phyloP scores from a whole-genome alignment of 192 early-diverging fungal genomes.

The Podila minutissima region DNA sequence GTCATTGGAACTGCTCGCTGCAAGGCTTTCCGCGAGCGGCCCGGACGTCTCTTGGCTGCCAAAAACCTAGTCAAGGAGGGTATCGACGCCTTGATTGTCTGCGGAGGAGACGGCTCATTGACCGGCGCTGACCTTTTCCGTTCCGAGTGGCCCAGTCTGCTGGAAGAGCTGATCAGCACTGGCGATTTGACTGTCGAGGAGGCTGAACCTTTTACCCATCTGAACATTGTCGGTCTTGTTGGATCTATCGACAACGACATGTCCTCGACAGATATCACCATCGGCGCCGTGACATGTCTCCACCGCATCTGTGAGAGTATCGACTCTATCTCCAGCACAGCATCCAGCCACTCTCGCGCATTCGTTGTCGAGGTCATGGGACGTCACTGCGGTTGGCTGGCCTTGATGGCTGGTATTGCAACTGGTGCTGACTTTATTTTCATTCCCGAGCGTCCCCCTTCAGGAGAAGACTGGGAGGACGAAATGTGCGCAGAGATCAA shows the following conservation, averaged over 20 bases:
- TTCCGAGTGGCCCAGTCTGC: constrained; percentile 88
- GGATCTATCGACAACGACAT: constrained; percentile 98
- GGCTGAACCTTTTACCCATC: constrained; percentile 65
- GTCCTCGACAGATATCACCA: constrained; percentile 91
- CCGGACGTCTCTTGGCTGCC: constrained; percentile 85
- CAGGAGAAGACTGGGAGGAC: constrained; percentile 86
- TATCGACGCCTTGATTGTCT: constrained; percentile 94
- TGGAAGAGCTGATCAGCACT: constrained; percentile 75
- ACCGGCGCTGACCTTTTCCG: constrained; percentile 95
- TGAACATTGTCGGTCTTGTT: constrained; percentile 97
- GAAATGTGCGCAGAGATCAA: constrained; percentile 82
- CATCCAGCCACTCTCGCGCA: constrained; percentile 93
- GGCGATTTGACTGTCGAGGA: constrained; percentile 65
- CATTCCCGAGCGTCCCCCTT: constrained; percentile 93
- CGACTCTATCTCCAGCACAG: constrained; percentile 92
- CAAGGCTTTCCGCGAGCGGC: constrained; percentile 82
- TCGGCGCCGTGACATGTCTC: constrained; percentile 92
- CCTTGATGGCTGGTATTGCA: constrained; percentile 85
- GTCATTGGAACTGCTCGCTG: constrained; percentile 95
- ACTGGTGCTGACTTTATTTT: constrained; percentile 97
- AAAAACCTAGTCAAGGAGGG: constrained; percentile 89
- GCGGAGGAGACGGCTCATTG: constrained; percentile 96
- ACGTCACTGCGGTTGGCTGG: constrained; percentile 96
- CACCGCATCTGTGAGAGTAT: constrained; percentile 97
- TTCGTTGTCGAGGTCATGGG: constrained; percentile 99